Base-by-base conservation (phyloP, 169 alveolate species). In the Plasmodium sp. region DNA sequence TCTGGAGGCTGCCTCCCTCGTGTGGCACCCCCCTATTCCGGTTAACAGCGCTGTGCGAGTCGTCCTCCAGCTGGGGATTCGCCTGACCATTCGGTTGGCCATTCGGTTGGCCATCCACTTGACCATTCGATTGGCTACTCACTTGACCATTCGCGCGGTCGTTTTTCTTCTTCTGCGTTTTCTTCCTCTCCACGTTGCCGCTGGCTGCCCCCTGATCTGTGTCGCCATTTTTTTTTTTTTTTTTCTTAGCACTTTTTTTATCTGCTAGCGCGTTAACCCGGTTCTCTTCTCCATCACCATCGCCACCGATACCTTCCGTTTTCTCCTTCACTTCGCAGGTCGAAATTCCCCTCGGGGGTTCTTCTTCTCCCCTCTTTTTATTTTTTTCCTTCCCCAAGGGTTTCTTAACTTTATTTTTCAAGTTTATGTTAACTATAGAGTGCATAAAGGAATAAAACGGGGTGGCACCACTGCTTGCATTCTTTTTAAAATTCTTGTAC, bases 401-500 rank as follows among this genome's bases (percentile, higher is more conserved):
- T 3, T 77, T 84, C 33, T 77, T 58, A 27, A 39, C 22, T 74
- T 80, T 79, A 14, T 84, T 39, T 72, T 80, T 75, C 56, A 77
- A 82, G 39, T 51, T 92, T 34, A 31, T 34, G 72, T 81, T 74
- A 51, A 54, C 48, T 54, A 92, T 82, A n/a, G 56, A 84, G 51
- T 77, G 88, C 85, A 67, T 79, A 80, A 39, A 81, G 16, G 92
- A 81, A 84, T 79, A 71, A 81, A 71, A 84, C 14, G 90, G 54
- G 51, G 62, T 22, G 74, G 33, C 31, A 14, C 48, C 7, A n/a
- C 54, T 92, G 75, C 81, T 72, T 14, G 7, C 45, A 33, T 62
- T 73, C 45, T 79, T 81, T 34, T 83, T 56, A 34, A 51, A 81
- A 43, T 54, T 84, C 27, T 43, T 84, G 41, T 22, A 58, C 34